Base-by-base conservation (phyloP, 306 rosid species). In the Fragaria vesca region DNA sequence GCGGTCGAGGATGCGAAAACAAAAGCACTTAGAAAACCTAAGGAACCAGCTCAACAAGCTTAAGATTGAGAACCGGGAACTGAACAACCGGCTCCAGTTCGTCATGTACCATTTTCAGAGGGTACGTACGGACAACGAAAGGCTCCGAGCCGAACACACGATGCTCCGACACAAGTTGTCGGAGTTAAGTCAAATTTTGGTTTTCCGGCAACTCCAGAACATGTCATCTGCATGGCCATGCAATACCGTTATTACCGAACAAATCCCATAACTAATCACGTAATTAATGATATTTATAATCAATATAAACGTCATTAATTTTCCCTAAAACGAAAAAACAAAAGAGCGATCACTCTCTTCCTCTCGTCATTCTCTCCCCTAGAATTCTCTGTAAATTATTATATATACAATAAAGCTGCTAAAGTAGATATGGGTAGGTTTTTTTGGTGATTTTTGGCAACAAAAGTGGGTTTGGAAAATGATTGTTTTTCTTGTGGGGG, bases 1-100 rank as follows among this genome's bases (percentile, higher is more conserved):
- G 80, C 86, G 99, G 76, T 95, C 99, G 4, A 87, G 99, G n/a
- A 80, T 90, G 94, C 86, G 99, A 9, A 95, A 93, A 84, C 94
- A 95, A 78, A 87, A 88, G 82, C 98, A 91, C 65, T 65, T 93
- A 77, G 97, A 95, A 79, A 91, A 93, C 82, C 77, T 93, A 83
- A 79, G 94, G 90, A 91, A 78, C 87, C 88, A 86, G 90, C 72
- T 81, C 88, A 95, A 81, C 91, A 79, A 75, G 85, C 86, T 90
- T 72, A 83, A 86, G 67, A 34, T 81, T 36, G 89, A 90, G 77
- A 95, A 95, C 87, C 91, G 87, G 46, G 98, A 89, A 74, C 80
- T 93, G 15, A 84, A 83, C 43, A 93, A 79, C 83, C 83, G 85
- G 47, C 80, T 93, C 84, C 87, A 86, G 71, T 79, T 85, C 42